Evolutionary conservation across 169 alveolate species (phyloP), one percentile per base, ranked within the genome.

Genomic region (Plasmodium cynomolgi): DNA sequence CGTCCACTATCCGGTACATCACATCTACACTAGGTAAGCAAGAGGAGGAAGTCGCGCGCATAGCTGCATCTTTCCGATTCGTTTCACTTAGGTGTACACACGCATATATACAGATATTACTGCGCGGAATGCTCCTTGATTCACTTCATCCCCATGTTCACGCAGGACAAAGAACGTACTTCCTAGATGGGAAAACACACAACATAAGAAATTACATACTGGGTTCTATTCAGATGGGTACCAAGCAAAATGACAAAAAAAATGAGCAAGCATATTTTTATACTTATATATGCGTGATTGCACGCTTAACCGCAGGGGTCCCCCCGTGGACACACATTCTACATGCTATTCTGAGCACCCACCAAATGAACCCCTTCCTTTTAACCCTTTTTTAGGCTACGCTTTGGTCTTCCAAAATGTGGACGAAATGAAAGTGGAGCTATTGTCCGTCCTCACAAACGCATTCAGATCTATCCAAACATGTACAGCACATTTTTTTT

Each of bases 151-250:
- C 62, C 3, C 44, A 3, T 54, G 20, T 54, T 26, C 47, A n/a
- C 41, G 15, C 13, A 90, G 94, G 94, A 13, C 34, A 56, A 58
- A 72, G 94, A 68, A 79, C 94, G 17, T 41, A 90, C 47, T 29
- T 62, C 33, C 72, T 90, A 29, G 56, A 79, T 58, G 74, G 79
- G 37, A 80, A 41, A 15, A 58, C 54, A 62, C 47, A 80, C 54
- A 71, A 80, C 54, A 90, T 90, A 80, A 80, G 73, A 79, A 81
- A 90, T 90, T 74, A 44, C 33, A 34, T 90, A 37, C 26, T 90
- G 47, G 94, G 94, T 3, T 54, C 90, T 58, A 90, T 90, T 80
- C 94, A 90, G 23, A 80, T 58, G 73, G 94, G 94, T 90, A 80
- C 3, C 15, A n/a, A 75, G 44, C 5, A 75, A 75, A 39, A 75